Base-by-base conservation (phyloP, 2,329 filamentous ascomycete genomes). In the Penicillium sumatraense region DNA sequence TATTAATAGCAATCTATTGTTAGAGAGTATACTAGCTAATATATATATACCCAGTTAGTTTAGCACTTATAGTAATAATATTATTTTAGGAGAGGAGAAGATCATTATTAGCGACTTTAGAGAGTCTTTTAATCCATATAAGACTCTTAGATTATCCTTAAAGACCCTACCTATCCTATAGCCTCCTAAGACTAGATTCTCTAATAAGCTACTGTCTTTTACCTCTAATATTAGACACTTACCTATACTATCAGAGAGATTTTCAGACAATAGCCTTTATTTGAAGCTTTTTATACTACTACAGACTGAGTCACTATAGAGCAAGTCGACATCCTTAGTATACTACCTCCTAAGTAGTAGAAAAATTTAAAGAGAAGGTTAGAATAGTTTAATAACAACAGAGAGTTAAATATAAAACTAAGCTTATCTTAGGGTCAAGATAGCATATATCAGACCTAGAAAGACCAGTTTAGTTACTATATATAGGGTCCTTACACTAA, bases 151-250 rank as follows among this genome's bases (percentile, higher is more conserved):
- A 5, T 54, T 53, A 7, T 49, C 21, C 6, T 65, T 62, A 9
- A 61, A 71, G 51, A 70, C 64, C 9, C 65, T 63, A 31, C 57
- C 61, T 40, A 41, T 64, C 42, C 57, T 72, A 23, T 64, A 65
- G 3, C 69, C 71, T 18, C 75, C 74, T 0, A 73, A 76, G 56
- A 62, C 66, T 9, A 54, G 60, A n/a, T 77, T 77, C 48, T 69
- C 68, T 7, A 55, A 56, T 14, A 64, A 42, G 5, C 68, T 73
- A 1, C 71, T 77, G 13, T 68, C 70, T 7, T 72, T 72, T 47
- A 14, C 65, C 9, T 72, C 71, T 1, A 72, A 78, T 45, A 72
- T 76, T 77, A 71, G 73, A 74, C 68, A 29, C 66, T 77, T 20
- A 69, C 66, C 1, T 78, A 73, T 55, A 61, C 63, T 0, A 72